Percentiles rank a stretch among this genome's conserved stretches.
Conservation (phyloP, 176 grass and related monocot species). For the Aegilops longissima region DNA sequence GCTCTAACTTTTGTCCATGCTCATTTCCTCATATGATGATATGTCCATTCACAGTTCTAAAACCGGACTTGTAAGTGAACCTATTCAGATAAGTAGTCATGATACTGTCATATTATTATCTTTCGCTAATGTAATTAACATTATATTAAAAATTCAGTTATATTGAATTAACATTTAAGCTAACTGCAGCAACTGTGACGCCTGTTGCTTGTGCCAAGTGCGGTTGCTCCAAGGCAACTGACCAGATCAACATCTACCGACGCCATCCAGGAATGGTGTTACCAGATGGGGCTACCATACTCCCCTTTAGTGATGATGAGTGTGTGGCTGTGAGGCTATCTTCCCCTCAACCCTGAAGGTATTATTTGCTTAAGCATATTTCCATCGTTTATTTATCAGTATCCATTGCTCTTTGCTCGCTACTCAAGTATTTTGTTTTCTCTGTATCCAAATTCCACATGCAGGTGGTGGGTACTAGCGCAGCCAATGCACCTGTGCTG, state of each 20-base stretch:
- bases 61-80: too few relatives aligned
- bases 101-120: too few relatives aligned
- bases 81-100: too few relatives aligned
- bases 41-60: too few relatives aligned
- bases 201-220: not conserved
- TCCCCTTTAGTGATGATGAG: constrained; percentile 51
- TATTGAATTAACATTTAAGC: too few relatives aligned
- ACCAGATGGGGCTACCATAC: constrained; percentile 44
- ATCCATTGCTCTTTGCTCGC: not conserved
- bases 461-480: not conserved
- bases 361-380: not conserved
- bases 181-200: not conserved
- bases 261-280: constrained; percentile 27
- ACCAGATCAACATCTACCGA: constrained; percentile 47
- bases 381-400: not conserved
- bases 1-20: not conserved
- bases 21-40: not conserved
- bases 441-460: not conserved
- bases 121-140: too few relatives aligned
- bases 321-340: constrained; percentile 67
- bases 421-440: not conserved
- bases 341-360: constrained; percentile 40
- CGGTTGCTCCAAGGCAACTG: constrained; percentile 26
- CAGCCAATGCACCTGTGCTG: not conserved
- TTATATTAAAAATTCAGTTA: too few relatives aligned